Evolutionary conservation across 106 monocot genomes (phyloP).

Genomic region (Chionographis japonica): DNA sequence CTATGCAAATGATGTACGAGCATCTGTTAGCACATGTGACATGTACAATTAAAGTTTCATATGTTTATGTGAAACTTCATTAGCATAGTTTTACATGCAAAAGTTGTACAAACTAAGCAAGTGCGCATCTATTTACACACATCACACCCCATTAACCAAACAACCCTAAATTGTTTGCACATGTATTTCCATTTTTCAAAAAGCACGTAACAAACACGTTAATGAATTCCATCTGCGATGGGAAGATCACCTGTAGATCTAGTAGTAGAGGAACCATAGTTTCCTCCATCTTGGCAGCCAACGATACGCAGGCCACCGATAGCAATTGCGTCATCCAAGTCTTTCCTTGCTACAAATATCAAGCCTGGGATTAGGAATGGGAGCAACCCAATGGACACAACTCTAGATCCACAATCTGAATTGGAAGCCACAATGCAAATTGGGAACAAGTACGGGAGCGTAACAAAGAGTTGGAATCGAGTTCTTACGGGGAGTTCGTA

Average conservation of each 20-base stretch:
- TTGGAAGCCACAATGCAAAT: neutral
- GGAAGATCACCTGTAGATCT: constrained; percentile 63
- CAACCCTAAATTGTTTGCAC: no score
- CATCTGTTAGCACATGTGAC: no score
- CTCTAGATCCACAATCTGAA: neutral
- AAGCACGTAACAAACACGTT: neutral
- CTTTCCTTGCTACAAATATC: constrained; percentile 46
- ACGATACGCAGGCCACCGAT: constrained; percentile 73
- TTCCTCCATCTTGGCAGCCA: constrained; percentile 84
- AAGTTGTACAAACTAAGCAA: no score
- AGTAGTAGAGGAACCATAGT: constrained; percentile 51
- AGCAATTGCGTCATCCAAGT: constrained; percentile 76
- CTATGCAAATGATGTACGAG: no score
- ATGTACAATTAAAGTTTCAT: no score
- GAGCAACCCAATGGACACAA: neutral
- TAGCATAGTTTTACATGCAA: no score
- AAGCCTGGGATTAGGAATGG: neutral
- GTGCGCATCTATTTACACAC: no score
- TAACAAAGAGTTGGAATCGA: neutral
- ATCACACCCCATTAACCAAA: no score
- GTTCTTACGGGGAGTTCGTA: constrained; percentile 71
- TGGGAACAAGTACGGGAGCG: neutral
- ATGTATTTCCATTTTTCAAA: no score
- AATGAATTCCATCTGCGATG: neutral
- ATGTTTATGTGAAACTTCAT: no score